These are phyloP conservation scores for Noccaea bulbosa DNA, from an alignment of 345 rosid species.

Conservation along the genomic window DNA sequence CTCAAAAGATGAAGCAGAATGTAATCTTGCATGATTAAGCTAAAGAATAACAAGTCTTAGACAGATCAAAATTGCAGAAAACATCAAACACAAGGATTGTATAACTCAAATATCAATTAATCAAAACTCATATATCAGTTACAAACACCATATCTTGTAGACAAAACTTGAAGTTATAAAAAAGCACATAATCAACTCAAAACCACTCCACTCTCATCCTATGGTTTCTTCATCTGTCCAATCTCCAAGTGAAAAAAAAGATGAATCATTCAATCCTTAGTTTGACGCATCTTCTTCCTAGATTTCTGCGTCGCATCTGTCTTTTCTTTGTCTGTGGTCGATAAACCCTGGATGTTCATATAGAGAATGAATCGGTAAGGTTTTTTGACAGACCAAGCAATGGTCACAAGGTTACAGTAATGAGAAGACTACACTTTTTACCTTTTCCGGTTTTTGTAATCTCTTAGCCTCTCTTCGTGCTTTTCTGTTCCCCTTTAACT, in stretches of 20 bases:
- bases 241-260: conserved; percentile 21
- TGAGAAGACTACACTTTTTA: conserved; percentile 20
- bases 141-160: conserved; percentile 13
- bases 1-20: not conserved
- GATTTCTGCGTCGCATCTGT: conserved; percentile 7
- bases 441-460: conserved; percentile 37
- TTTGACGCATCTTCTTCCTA: conserved; percentile 41
- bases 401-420: conserved; percentile 16
- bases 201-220: not conserved
- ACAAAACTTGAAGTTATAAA: conserved; percentile 10
- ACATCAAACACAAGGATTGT: conserved; percentile 2
- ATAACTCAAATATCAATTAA: conserved; percentile 16
- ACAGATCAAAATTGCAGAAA: conserved; percentile 6
- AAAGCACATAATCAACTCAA: conserved; percentile 11
- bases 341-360: conserved; percentile 25
- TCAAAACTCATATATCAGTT: conserved; percentile 15
- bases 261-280: conserved; percentile 31
- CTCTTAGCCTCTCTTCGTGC: conserved; percentile 26
- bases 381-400: conserved; percentile 4
- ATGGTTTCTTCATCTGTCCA: conserved; percentile 8
- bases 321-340: conserved; percentile 4
- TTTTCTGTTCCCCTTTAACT: conserved; percentile 34
- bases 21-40: not conserved
- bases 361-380: conserved; percentile 19
- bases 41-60: not conserved